Base-by-base conservation (phyloP, 495 filamentous ascomycete genomes). In the Podospora sp. region DNA sequence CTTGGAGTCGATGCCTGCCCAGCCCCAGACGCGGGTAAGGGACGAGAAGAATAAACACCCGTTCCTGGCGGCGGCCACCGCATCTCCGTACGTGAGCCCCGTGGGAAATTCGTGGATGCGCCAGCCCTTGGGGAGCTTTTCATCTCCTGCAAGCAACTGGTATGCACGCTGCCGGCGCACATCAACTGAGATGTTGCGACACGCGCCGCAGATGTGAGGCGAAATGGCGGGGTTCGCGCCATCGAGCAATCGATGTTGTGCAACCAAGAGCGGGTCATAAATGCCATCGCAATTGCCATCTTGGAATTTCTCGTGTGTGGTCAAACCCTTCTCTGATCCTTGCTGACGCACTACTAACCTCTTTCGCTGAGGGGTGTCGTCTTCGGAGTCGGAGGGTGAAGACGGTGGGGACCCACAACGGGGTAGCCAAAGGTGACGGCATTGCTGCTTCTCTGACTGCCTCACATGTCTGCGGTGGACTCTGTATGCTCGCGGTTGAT, bases 101-200 rank as follows among this genome's bases (percentile, higher is more conserved):
- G 24, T 62, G 16, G 29, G 16, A 21, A 35, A 49, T 7, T 35
- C 20, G 7, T 50, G 40, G 9, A 50, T 16, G 22, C 36, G 60
- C 60, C 60, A 62, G 20, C 60, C 60, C 24, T 62, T 62, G 35
- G 60, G 60, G 26, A 21, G 60, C 25, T n/a, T 35, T 9, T 27
- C 36, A 20, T 27, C 60, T 9, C 9, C 40, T 46, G 60, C 35
- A 2, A 25, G 24, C 14, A 62, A 26, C 36, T 62, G 35, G 36
- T 46, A 62, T 4, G 60, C 60, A 9, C 40, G 35, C 33, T 62
- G 60, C 1, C 60, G 35, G 49, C 60, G 35, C 14, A 62, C 40
- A 35, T 62, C 60, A 3, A 62, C 35, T 2, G 60, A 62, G 26
- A 62, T 33, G 11, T 18, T 5, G 22, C 60, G 36, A 35, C 60